These are phyloP conservation scores for Handroanthus guayacan DNA, from an alignment of 257 asterid genomes.

Conservation along the genomic window DNA sequence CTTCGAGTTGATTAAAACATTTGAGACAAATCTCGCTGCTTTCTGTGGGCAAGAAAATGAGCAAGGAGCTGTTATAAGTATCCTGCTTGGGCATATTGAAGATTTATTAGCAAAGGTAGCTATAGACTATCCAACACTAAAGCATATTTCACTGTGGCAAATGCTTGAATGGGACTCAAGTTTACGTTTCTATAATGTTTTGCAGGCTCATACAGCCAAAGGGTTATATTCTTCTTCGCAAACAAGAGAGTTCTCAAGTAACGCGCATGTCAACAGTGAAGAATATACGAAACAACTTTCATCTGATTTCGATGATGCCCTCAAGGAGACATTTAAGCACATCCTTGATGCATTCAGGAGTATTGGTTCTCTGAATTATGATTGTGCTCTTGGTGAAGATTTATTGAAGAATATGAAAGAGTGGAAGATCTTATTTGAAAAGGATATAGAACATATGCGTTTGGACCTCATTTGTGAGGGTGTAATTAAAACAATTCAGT, in stretches of 20 bases:
- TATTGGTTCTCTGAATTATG: conserved; percentile 47
- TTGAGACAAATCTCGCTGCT: conserved; percentile 55
- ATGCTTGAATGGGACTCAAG: conserved; percentile 11
- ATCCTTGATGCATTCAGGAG: conserved; percentile 48
- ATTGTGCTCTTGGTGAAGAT: conserved; percentile 48
- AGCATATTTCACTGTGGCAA: not conserved
- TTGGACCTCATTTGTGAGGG: conserved; percentile 59
- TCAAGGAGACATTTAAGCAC: conserved; percentile 51
- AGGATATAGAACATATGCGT: conserved; percentile 58
- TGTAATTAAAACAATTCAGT: conserved; percentile 52
- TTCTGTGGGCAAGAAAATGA: conserved; percentile 46
- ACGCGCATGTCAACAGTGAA: conserved; percentile 32
- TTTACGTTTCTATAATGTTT: conserved; percentile 23
- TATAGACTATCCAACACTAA: conserved; percentile 1
- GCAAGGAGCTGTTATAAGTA: conserved; percentile 53
- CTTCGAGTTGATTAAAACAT: conserved; percentile 56
- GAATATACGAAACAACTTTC: conserved; percentile 43
- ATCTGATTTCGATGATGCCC: conserved; percentile 49
- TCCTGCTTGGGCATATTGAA: conserved; percentile 62
- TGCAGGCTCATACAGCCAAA: conserved; percentile 69
- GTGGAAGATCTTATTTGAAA: conserved; percentile 69
- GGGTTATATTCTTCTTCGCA: conserved; percentile 46
- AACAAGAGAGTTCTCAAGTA: conserved; percentile 40
- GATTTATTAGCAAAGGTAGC: conserved; percentile 68
- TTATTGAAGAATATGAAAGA: conserved; percentile 48